Evolutionary conservation across 257 asterid genomes (phyloP).

Genomic region (Petunia secreta): DNA sequence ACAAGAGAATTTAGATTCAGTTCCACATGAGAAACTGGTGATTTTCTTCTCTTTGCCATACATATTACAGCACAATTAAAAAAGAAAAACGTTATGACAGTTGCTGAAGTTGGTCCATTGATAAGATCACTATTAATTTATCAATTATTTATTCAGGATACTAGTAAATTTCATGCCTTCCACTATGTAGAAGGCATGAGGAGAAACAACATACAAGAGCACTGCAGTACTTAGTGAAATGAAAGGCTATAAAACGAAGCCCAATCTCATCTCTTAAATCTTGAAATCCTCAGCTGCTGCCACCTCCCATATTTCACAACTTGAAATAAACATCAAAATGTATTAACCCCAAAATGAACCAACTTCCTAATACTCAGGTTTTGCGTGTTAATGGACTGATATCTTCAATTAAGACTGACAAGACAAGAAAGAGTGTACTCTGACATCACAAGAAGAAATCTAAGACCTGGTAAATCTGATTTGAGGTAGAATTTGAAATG

Average conservation of each 20-base stretch:
- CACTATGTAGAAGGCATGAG: too few relatives aligned
- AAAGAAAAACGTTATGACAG: too few relatives aligned
- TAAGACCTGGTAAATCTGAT: constrained; percentile 15
- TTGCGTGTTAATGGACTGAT: not conserved
- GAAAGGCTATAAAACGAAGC: not conserved
- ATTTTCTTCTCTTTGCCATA: too few relatives aligned
- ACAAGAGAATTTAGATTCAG: too few relatives aligned
- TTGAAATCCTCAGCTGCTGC: not conserved
- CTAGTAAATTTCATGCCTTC: too few relatives aligned
- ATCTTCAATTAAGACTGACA: not conserved
- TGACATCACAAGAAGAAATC: constrained; percentile 21
- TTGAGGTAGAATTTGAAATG: constrained; percentile 4
- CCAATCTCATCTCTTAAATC: not conserved
- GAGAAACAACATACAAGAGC: too few relatives aligned
- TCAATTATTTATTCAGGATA: too few relatives aligned
- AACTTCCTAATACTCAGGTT: not conserved
- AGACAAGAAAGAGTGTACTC: not conserved
- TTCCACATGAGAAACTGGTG: too few relatives aligned
- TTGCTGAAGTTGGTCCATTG: too few relatives aligned
- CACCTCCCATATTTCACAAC: constrained; percentile 10
- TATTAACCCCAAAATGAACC: not conserved
- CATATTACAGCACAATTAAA: too few relatives aligned
- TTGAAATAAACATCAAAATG: not conserved
- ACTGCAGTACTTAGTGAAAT: too few relatives aligned
- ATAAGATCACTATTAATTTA: too few relatives aligned